A percentile compares a stretch with the other conserved stretches of the same genome.
These are phyloP conservation scores for Aquilaria sinensis DNA, from an alignment of 345 rosid genomes.

Conservation along the genomic window DNA sequence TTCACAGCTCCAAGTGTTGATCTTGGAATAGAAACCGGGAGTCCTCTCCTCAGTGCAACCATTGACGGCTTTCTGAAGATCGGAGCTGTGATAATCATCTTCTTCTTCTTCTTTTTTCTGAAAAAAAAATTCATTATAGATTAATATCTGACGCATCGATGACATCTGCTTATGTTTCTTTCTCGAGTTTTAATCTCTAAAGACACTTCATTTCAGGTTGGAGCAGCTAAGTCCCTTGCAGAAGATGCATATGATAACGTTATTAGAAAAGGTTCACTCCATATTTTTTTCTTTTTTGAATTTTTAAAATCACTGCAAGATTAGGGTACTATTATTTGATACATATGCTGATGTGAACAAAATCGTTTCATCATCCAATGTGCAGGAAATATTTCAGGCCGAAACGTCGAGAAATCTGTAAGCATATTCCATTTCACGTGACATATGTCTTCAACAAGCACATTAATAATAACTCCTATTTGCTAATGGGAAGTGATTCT, in stretches of 20 bases:
- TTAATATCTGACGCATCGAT: neutral
- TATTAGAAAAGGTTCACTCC: constrained; percentile 44
- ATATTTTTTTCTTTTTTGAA: neutral
- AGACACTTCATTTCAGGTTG: constrained; percentile 41
- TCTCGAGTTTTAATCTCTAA: too few relatives aligned
- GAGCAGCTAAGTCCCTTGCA: constrained; percentile 48
- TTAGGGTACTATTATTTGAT: neutral
- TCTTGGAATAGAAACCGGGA: constrained; percentile 61
- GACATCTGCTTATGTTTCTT: neutral
- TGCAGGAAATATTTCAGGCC: constrained; percentile 53
- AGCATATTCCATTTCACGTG: constrained; percentile 16
- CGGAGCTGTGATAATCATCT: constrained; percentile 38
- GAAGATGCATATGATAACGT: constrained; percentile 50
- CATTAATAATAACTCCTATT: neutral
- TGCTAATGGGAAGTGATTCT: neutral
- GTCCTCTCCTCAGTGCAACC: constrained; percentile 61
- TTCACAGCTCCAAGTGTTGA: constrained; percentile 52
- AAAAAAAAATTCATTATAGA: too few relatives aligned
- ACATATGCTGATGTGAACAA: neutral
- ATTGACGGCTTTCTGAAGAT: constrained; percentile 80
- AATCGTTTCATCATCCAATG: neutral
- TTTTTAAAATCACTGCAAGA: constrained; percentile 1
- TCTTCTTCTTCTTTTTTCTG: neutral
- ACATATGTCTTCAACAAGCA: neutral
- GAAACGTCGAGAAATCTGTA: constrained; percentile 44